These are phyloP conservation scores for Rosellinia necatrix DNA, from an alignment of 2,329 filamentous ascomycete species.

Conservation along the genomic window DNA sequence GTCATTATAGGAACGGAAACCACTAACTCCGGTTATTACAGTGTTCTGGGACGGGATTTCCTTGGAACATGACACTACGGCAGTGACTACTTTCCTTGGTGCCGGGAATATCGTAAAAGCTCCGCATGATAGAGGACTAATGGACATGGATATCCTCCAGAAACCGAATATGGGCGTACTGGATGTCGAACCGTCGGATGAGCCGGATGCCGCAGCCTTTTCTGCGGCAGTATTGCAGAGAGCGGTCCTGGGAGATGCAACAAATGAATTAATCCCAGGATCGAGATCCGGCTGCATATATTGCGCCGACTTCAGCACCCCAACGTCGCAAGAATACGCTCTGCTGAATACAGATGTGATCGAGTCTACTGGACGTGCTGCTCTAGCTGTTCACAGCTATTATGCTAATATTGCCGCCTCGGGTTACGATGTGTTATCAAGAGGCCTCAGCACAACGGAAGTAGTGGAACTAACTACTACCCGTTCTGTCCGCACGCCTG, in stretches of 20 bases:
- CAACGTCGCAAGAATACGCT: not conserved
- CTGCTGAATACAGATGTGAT: slow-evolving; percentile 10
- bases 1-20: no score
- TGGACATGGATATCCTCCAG: slow-evolving; percentile 9
- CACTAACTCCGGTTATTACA: no score
- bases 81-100: not conserved
- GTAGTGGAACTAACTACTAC: not conserved
- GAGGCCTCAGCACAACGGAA: not conserved
- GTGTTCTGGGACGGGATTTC: slow-evolving; percentile 6
- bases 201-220: not conserved
- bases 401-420: not conserved
- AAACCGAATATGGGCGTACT: not conserved
- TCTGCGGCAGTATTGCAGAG: not conserved
- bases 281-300: slow-evolving; percentile 3
- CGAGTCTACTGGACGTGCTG: slow-evolving; percentile 7
- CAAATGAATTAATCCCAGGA: not conserved
- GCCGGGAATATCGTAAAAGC: not conserved
- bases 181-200: not conserved
- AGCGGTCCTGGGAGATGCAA: not conserved
- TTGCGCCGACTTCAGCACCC: slow-evolving; percentile 2
- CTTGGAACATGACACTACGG: not conserved
- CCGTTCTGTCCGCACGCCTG: not conserved
- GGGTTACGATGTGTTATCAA: not conserved
- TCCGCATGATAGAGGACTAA: slow-evolving; percentile 1
- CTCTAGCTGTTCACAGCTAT: not conserved